Evolutionary conservation across 371 early-diverging fungal species (phyloP), one percentile per base, ranked within the genome.

Genomic region (Apophysomyces elegans): DNA sequence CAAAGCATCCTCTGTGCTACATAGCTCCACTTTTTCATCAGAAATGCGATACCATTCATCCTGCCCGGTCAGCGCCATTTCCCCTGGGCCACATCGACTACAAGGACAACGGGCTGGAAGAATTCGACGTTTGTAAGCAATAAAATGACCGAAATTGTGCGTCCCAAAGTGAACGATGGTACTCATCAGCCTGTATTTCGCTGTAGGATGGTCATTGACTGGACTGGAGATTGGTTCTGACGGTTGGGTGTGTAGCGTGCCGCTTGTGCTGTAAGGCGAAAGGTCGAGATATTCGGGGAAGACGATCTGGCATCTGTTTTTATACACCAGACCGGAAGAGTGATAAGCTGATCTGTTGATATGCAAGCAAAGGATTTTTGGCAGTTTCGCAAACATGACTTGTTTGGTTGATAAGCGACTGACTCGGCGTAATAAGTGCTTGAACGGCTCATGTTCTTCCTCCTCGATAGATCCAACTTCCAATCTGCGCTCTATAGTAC

Each of bases 141-240:
- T 91, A 74, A 94, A 98, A 71, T 98, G 98, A 0, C 98, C 98
- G 7, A 84, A 92, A 6, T 94, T 90, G 72, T 98, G 98, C 9
- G 71, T 72, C 9, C 81, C 98, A 67, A 88, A 91, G 67, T 98
- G 98, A 9, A 96, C 91, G 39, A 97, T 88, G 0, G 91, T 89
- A 7, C 93, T 87, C 73, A 88, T 90, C 35, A 98, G 78, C n/a
- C 84, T 82, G 72, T 95, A 96, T 7, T 59, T 41, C 18, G 54
- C 35, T 7, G 39, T 32, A 37, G 44, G 21, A 4, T 44, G 37
- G 13, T 44, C 47, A 73, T 32, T 5, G 76, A 76, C 26, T 75
- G 56, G 69, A 46, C 63, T 62, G 9, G 89, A 89, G 41, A 90
- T 87, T 5, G 84, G 86, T 65, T 72, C 70, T 14, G 85, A 78